Evolutionary conservation across 192 early-diverging fungal species (phyloP).

Genomic region (Mortierella alpina): DNA sequence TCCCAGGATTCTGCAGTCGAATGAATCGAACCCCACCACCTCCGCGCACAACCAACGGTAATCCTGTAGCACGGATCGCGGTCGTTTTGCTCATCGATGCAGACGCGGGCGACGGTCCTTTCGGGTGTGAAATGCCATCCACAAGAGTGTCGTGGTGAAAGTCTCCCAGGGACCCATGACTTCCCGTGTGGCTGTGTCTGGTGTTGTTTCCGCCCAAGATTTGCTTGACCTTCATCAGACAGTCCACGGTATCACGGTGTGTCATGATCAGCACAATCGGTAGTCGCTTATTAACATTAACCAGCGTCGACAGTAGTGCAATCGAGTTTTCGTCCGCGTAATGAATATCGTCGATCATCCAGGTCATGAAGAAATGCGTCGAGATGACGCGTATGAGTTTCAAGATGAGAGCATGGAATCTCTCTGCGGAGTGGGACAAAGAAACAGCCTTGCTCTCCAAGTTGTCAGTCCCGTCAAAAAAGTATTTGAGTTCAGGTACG

Average conservation of each 20-base stretch:
- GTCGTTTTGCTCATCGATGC: conserved; percentile 26
- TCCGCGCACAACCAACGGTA: conserved; percentile 33
- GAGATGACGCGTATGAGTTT: conserved; percentile 47
- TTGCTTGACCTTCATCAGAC: conserved; percentile 42
- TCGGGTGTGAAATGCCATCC: conserved; percentile 21
- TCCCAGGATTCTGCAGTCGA: conserved; percentile 20
- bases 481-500: conserved; percentile 42
- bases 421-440: conserved; percentile 26
- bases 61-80: conserved; percentile 10
- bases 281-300: conserved; percentile 42
- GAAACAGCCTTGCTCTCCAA: conserved; percentile 33
- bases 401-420: conserved; percentile 47
- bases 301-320: conserved; percentile 26
- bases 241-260: conserved; percentile 33
- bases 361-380: conserved; percentile 54
- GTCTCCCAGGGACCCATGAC: conserved; percentile 8
- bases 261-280: conserved; percentile 52
- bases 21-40: conserved; percentile 49
- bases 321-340: conserved; percentile 52
- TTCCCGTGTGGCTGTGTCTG: conserved; percentile 10
- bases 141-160: conserved; percentile 26
- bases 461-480: conserved; percentile 28
- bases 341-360: conserved; percentile 50
- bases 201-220: conserved; percentile 29
- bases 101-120: not conserved